Base-by-base conservation (phyloP, 2,329 filamentous ascomycete genomes). In the Lasiodiplodia theobromae region DNA sequence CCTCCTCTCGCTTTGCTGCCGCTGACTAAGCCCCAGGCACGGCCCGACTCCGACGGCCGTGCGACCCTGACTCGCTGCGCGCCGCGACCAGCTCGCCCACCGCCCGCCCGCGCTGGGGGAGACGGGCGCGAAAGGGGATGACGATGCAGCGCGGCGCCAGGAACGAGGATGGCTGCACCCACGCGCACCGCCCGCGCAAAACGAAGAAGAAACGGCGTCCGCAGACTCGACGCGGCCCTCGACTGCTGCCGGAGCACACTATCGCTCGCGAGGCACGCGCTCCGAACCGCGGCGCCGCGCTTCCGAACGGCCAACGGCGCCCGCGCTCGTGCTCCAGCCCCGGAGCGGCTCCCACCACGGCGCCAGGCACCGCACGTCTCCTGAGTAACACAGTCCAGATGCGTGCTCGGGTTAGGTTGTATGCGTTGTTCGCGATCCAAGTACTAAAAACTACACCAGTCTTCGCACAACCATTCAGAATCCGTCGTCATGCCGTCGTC, bases 361-460 rank as follows among this genome's bases (percentile, higher is more conserved):
- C 60, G 38, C n/a, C 56, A 44, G 31, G 54, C 34, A 58, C 54
- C 54, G 34, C 56, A 47, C 56, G 37, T 23, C 47, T 51, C 60
- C 51, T 47, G 60, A 64, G 44, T 25, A 28, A 44, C 23, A 38
- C 57, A 60, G 57, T 60, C 57, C 57, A 60, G 57, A 60, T 60
- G n/a, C 44, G 44, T n/a, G 44, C 44, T 47, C 57, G 23, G 11
- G 57, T 40, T 34, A 37, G n/a, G 12, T 63, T 63, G 58, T 31
- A 63, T 63, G 58, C 58, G 58, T 63, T 63, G 58, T 63, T 63
- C 58, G 40, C 58, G 47, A 63, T 51, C 58, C 44, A 47, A 47
- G 44, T 63, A 63, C 63, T 56, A 40, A 31, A 51, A 51, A 54
- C 31, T 25, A 31, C 63, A 56, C 44, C 47, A 52, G 14, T 56